Base-by-base conservation (phyloP, 495 filamentous ascomycete genomes). In the Tuber melanosporum region DNA sequence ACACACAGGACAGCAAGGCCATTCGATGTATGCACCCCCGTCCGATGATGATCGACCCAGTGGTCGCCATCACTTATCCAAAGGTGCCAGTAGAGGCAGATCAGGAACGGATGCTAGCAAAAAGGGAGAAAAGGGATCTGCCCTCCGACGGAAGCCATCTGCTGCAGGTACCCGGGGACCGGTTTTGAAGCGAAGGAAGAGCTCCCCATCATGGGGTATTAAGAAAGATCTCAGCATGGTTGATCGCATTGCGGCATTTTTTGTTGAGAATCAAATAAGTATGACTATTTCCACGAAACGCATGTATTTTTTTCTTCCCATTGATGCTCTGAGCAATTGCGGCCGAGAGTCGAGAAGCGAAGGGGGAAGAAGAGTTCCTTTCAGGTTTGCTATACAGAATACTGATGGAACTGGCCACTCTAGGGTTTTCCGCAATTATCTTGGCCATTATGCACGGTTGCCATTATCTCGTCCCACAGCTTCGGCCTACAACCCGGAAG, bases 391-490 rank as follows among this genome's bases (percentile, higher is more conserved):
- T 10, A 41, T 70, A 43, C 39, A 41, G 43, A 62, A 20, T 81
- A 36, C 78, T 81, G 72, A 80, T 74, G n/a, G 49, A 44, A 36
- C 42, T 62, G 76, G 47, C 74, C 75, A 26, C 17, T 74, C 22
- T 79, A 95, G 93, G 92, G 49, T 88, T 96, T 71, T 91, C 93
- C 22, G 84, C 93, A 84, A 93, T 92, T 80, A 89, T 93, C 73
- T 87, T 97, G 74, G 88, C 92, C 75, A 89, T 94, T 74, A 88
- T 97, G 77, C 87, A 89, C 84, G 88, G 95, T 77, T 89, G 91
- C 76, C 93, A 97, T 86, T 85, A 92, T 76, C 90, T 88, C 77
- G 91, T 95, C 85, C 94, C 94, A 52, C 90, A 90, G 73, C 90
- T 93, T 39, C 89, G 92, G 74, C 86, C 88, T n/a, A 89, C 91